phyloP scores from a whole-genome alignment of 768 basidiomycete genomes.

The Lentinula boryana region DNA sequence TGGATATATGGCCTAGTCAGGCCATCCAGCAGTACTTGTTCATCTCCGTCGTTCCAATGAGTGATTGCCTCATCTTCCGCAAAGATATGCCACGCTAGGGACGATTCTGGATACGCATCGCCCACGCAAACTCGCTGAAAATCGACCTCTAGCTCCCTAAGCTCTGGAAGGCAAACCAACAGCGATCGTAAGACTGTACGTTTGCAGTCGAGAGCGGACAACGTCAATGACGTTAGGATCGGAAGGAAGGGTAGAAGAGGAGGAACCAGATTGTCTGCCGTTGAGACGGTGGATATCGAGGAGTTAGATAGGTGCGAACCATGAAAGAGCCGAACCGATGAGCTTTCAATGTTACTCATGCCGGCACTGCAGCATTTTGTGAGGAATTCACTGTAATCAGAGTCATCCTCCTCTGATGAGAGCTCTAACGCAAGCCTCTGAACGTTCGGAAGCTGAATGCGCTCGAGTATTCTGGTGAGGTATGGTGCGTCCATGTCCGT shows the following conservation, averaged over 20 bases:
- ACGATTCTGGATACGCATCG: not conserved
- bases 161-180: not conserved
- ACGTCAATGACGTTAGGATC: not conserved
- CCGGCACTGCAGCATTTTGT: not conserved
- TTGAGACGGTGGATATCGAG: not conserved
- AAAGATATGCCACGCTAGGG: not conserved
- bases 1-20: not conserved
- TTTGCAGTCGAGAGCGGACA: slow-evolving; percentile 4
- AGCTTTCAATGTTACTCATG: slow-evolving; percentile 1
- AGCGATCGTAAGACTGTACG: not conserved
- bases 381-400: slow-evolving; percentile 4
- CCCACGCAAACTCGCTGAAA: not conserved
- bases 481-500: slow-evolving; percentile 4
- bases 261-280: not conserved
- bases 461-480: not conserved
- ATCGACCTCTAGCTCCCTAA: slow-evolving; percentile 4
- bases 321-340: slow-evolving; percentile 1
- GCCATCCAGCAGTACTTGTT: not conserved
- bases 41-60: not conserved
- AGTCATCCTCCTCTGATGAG: slow-evolving; percentile 2
- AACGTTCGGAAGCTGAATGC: not conserved
- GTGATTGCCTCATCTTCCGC: not conserved
- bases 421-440: not conserved
- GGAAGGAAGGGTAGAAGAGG: slow-evolving; percentile 2
- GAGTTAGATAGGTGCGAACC: not conserved